Percentiles rank a stretch among this genome's conserved stretches.
Evolutionary conservation across 1,139 yeast species (phyloP).

Genomic region (Suhomyces terraborum): DNA sequence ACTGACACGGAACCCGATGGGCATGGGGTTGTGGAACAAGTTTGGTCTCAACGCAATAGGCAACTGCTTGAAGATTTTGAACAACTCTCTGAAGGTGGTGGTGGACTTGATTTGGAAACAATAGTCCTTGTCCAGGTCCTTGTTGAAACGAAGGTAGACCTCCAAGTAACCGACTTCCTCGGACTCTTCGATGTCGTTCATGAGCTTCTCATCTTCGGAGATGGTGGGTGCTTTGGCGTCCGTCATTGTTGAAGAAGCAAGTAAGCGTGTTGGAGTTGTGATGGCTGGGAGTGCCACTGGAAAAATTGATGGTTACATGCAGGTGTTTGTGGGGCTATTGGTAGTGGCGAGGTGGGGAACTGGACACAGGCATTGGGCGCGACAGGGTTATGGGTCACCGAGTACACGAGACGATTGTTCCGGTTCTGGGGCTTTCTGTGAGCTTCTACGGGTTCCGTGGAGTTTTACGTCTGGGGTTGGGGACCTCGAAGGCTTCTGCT

Average conservation of each 20-base stretch:
- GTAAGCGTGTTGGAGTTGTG: background rate
- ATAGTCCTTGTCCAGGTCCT: conserved; percentile 83
- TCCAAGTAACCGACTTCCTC: conserved; percentile 43
- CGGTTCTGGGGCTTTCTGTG: too few relatives aligned
- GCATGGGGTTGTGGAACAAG: conserved; percentile 64
- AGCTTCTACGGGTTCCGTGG: too few relatives aligned
- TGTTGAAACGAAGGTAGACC: conserved; percentile 80
- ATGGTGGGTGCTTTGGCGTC: conserved; percentile 4
- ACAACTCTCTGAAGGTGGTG: conserved; percentile 59
- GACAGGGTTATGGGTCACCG: too few relatives aligned
- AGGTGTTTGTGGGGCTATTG: conserved; percentile 3
- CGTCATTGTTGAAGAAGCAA: conserved; percentile 1
- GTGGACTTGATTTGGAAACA: conserved; percentile 72
- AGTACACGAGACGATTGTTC: too few relatives aligned
- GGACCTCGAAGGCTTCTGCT: too few relatives aligned
- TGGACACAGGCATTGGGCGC: background rate
- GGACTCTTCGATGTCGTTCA: conserved; percentile 65
- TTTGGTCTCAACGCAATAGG: conserved; percentile 83
- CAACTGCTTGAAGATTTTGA: conserved; percentile 60
- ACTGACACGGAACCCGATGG: conserved; percentile 69
- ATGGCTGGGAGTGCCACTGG: conserved; percentile 3
- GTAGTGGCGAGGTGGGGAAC: conserved; percentile 3
- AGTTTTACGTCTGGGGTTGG: too few relatives aligned
- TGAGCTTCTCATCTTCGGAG: conserved; percentile 41
- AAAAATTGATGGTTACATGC: conserved; percentile 1